A percentile compares a stretch with the other conserved stretches of the same genome.
These are phyloP conservation scores for Fusarium bulbicola DNA, from an alignment of 2,329 filamentous ascomycete genomes.

Conservation along the genomic window DNA sequence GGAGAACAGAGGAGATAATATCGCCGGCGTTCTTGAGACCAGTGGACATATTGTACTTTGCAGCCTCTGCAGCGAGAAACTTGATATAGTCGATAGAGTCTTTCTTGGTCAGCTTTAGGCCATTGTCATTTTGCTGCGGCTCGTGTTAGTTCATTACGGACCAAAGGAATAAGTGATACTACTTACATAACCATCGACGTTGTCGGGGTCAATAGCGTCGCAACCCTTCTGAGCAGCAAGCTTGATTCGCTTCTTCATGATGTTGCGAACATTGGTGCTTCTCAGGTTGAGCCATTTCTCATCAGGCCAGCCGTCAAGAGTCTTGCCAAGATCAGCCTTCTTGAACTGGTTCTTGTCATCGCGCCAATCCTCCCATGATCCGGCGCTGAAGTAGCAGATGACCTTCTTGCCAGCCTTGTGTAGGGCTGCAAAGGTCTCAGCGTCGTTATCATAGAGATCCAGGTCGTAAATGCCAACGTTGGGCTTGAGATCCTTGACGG, in stretches of 20 bases:
- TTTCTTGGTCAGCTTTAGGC: conserved; percentile 63
- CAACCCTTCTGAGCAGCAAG: conserved; percentile 70
- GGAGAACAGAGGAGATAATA: conserved; percentile 61
- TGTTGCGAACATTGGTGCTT: conserved; percentile 65
- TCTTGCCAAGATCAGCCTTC: conserved; percentile 63
- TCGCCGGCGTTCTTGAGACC: conserved; percentile 75
- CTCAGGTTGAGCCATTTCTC: conserved; percentile 73
- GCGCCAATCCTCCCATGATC: conserved; percentile 72
- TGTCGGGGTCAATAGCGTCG: conserved; percentile 76
- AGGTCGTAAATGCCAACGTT: conserved; percentile 62
- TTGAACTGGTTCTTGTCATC: conserved; percentile 65
- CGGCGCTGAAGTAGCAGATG: conserved; percentile 80
- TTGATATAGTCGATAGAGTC: conserved; percentile 68
- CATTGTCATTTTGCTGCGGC: conserved; percentile 65
- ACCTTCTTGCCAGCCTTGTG: conserved; percentile 66
- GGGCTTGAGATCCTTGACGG: conserved; percentile 43
- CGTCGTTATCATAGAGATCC: conserved; percentile 64
- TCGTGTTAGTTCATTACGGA: background rate
- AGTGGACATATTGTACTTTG: conserved; percentile 63
- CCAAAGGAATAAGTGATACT: background rate
- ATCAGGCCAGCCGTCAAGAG: conserved; percentile 69
- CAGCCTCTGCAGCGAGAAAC: conserved; percentile 66
- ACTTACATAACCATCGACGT: conserved; percentile 71
- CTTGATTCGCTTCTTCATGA: conserved; percentile 70
- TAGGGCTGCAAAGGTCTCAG: conserved; percentile 61